Conservation (phyloP, 345 rosid species). For the Eucalyptus curtisii region DNA sequence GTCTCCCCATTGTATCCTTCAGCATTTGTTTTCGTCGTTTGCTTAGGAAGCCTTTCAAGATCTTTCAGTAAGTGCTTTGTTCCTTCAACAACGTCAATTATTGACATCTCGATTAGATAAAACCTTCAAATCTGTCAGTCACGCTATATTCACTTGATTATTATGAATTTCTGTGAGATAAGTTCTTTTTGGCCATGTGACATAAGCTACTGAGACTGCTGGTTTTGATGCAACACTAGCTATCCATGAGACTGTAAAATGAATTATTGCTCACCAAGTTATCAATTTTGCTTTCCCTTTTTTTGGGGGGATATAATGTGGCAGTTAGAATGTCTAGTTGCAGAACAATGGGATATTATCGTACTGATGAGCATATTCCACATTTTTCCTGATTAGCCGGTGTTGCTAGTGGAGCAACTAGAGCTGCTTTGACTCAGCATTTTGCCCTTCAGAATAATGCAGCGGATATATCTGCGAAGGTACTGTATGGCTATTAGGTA, state of each 20-base stretch:
- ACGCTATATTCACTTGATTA: background rate
- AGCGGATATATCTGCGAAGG: slow-evolving; percentile 94
- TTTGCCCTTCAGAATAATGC: slow-evolving; percentile 95
- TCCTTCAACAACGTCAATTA: background rate
- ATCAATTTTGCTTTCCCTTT: background rate
- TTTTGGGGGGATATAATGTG: background rate
- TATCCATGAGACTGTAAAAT: background rate
- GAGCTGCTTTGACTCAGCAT: slow-evolving; percentile 97
- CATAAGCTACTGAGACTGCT: background rate
- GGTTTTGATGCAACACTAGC: background rate
- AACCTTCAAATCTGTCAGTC: background rate
- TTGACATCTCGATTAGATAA: background rate
- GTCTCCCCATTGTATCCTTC: slow-evolving; percentile 89
- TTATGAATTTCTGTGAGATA: background rate
- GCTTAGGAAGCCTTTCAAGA: slow-evolving; percentile 92
- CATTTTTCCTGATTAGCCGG: slow-evolving; percentile 41
- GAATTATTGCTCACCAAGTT: background rate
- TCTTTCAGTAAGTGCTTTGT: slow-evolving; percentile 65
- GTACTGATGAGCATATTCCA: background rate
- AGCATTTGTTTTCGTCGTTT: slow-evolving; percentile 77
- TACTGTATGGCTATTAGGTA: slow-evolving; percentile 1
- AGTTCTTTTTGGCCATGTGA: background rate
- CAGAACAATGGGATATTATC: background rate
- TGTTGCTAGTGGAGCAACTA: slow-evolving; percentile 97
- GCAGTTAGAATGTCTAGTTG: background rate